Evolutionary conservation across 106 monocot species (phyloP), one percentile per base, ranked within the genome.

Genomic region (Dendrobium nobile): DNA sequence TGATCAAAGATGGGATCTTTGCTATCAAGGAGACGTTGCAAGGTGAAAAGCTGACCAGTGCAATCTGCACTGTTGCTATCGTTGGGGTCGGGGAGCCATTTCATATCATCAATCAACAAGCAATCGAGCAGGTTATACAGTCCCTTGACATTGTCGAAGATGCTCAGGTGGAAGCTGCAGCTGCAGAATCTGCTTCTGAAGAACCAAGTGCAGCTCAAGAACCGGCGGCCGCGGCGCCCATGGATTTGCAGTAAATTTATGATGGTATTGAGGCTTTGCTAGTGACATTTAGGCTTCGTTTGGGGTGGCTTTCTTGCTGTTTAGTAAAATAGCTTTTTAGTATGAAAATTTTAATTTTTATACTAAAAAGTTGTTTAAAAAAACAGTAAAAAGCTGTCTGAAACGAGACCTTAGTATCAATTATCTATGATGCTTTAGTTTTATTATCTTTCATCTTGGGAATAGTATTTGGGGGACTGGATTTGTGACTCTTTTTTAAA

Each of bases 21-120:
- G 92, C 98, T n/a, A 95, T 95, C 82, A 98, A 91, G 75, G 94
- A 98, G 77, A 98, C 95, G 5, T 58, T 98, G 75, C 95, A 98
- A 65, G 94, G 98, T 2, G 98, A 98, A 88, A 93, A 92, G 79
- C 85, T 98, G 44, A 93, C 91, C 0, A 90, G 87, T 61, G 81
- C 83, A 37, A 87, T 91, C 78, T 98, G 95, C 85, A 98, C 94
- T 0, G 92, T 98, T 13, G 98, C 98, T 13, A 77, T 98, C 19
- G 85, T 98, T 41, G 98, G 98, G 6, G 86, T 85, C 0, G 91
- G 80, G 0, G 98, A 99, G 77, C 79, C 94, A 28, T 99, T 99
- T 79, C 88, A 88, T 58, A 73, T 93, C 31, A 67, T 99, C 6
- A 88, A 87, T 70, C 87, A 80, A 79, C 81, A 81, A 72, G 87